phyloP scores from a whole-genome alignment of 768 basidiomycete genomes.

The Rhodotorula diobovata region DNA sequence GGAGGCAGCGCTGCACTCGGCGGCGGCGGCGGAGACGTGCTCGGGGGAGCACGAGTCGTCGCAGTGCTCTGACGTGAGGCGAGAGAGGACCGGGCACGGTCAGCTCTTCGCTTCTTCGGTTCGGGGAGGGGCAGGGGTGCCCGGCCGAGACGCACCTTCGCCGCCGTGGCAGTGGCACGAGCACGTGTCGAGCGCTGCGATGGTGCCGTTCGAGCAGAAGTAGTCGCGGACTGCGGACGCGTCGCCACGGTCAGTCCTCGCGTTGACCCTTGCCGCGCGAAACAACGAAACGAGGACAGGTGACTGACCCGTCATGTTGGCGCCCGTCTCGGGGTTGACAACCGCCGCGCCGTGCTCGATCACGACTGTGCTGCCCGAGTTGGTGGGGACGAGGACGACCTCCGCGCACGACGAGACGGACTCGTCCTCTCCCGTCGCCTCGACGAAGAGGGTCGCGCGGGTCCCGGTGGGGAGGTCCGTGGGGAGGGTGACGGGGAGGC shows the following conservation, averaged over 20 bases:
- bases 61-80: neutral
- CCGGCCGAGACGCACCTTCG: neutral
- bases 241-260: neutral
- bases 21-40: neutral
- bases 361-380: neutral
- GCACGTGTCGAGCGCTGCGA: constrained; percentile 16
- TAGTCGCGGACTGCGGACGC: neutral
- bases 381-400: constrained; percentile 12
- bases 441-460: constrained; percentile 12
- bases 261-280: no score
- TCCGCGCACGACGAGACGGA: constrained; percentile 13
- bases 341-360: constrained; percentile 1
- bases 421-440: constrained; percentile 1
- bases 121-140: no score
- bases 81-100: no score
- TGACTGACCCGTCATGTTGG: constrained; percentile 2
- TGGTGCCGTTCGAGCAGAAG: constrained; percentile 21
- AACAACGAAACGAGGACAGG: neutral
- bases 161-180: constrained; percentile 18
- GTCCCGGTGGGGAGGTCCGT: neutral
- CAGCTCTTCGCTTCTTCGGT: no score
- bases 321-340: constrained; percentile 4
- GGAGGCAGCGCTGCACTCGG: constrained; percentile 2
- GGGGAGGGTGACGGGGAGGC: constrained; percentile 10
- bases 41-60: constrained; percentile 3